Conservation (phyloP, 2,329 filamentous ascomycete species). For the Cladobotryum protrusum region DNA sequence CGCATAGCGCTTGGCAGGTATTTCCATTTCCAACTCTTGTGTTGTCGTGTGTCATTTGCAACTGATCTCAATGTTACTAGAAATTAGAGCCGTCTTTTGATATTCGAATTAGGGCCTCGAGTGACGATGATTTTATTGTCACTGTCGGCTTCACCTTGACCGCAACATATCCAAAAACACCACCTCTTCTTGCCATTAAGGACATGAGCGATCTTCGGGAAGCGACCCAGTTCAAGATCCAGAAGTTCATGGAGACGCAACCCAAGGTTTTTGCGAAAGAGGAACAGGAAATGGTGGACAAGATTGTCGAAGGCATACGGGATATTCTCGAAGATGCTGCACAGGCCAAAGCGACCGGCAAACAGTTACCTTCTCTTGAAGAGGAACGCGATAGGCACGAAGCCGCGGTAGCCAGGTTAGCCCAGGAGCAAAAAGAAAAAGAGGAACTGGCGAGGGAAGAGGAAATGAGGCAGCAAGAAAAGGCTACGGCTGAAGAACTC, state of each 20-base stretch:
- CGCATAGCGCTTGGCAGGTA: constrained; percentile 80
- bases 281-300: constrained; percentile 55
- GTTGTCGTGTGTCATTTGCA: background rate
- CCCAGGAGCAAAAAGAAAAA: constrained; percentile 47
- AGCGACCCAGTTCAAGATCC: constrained; percentile 64
- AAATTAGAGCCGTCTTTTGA: constrained; percentile 81
- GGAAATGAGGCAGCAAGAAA: constrained; percentile 61
- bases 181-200: constrained; percentile 65
- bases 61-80: constrained; percentile 32
- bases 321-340: constrained; percentile 84
- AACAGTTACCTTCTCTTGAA: constrained; percentile 76
- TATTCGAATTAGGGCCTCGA: constrained; percentile 67
- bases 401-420: constrained; percentile 58
- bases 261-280: constrained; percentile 47
- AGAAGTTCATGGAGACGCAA: constrained; percentile 54
- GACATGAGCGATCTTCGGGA: constrained; percentile 59
- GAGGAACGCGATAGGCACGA: constrained; percentile 83
- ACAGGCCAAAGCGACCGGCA: constrained; percentile 64
- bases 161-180: constrained; percentile 83
- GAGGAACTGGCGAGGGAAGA: constrained; percentile 48
- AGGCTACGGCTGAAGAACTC: constrained; percentile 63
- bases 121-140: constrained; percentile 64
- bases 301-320: constrained; percentile 62
- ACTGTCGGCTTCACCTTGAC: constrained; percentile 75
- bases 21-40: constrained; percentile 15